These are phyloP conservation scores for Edaphochlamys debaryana DNA, from an alignment of 139 green algal species.

Conservation along the genomic window DNA sequence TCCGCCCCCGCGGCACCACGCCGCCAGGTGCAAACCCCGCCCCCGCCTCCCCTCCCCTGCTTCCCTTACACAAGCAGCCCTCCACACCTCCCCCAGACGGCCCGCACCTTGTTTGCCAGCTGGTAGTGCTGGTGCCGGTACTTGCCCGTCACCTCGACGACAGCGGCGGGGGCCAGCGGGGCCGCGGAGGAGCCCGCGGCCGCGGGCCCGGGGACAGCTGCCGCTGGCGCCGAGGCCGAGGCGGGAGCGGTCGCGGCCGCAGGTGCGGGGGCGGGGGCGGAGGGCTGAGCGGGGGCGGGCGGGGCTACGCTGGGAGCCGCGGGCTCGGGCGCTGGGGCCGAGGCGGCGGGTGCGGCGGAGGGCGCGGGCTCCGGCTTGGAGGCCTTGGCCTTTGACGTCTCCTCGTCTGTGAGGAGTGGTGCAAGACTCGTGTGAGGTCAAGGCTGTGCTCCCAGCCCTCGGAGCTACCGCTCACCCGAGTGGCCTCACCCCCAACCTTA, in stretches of 20 bases:
- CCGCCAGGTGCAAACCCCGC: background rate
- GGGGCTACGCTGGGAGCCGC: no score
- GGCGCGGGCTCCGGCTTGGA: background rate
- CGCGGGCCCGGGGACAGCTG: slow-evolving; percentile 3
- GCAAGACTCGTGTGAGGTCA: no score
- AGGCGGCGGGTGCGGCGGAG: background rate
- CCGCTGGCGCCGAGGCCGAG: background rate
- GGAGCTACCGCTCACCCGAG: no score
- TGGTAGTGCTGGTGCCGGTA: slow-evolving; percentile 88
- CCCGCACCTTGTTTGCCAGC: slow-evolving; percentile 54
- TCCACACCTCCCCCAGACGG: no score
- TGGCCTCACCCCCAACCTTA: no score
- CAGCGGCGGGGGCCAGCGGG: slow-evolving; percentile 4
- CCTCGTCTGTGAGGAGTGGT: background rate
- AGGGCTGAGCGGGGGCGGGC: background rate
- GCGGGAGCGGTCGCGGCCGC: background rate
- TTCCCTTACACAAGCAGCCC: no score
- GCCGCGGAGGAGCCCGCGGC: slow-evolving; percentile 8
- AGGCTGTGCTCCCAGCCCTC: no score
- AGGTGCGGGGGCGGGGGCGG: background rate
- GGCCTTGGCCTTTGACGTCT: background rate
- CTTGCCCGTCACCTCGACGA: slow-evolving; percentile 38
- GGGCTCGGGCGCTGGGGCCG: background rate
- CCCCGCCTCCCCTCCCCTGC: no score
- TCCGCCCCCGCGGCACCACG: no score